Conservation (phyloP, 192 early-diverging fungal genomes). For the Entomortierella lignicola region DNA sequence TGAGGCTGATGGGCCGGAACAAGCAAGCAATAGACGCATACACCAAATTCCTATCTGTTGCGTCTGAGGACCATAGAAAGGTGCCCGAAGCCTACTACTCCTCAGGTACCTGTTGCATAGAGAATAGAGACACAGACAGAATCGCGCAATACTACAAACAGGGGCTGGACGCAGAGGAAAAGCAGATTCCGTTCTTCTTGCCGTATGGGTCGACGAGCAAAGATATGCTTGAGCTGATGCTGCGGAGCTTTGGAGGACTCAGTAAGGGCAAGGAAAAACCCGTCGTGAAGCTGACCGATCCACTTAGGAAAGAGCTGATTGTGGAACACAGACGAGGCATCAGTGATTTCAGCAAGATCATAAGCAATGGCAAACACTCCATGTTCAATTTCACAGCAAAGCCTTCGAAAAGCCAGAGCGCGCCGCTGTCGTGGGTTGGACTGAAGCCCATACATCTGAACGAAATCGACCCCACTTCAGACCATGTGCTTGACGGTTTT, state of each 20-base stretch:
- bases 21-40: conserved; percentile 41
- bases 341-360: conserved; percentile 27
- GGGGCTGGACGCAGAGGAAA: conserved; percentile 33
- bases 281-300: conserved; percentile 36
- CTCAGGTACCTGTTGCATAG: conserved; percentile 18
- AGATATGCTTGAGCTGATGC: conserved; percentile 30
- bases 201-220: conserved; percentile 38
- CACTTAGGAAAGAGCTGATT: conserved; percentile 41
- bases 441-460: conserved; percentile 35
- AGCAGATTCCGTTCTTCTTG: conserved; percentile 46
- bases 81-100: conserved; percentile 44
- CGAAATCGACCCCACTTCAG: conserved; percentile 40
- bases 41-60: conserved; percentile 37
- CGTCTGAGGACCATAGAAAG: conserved; percentile 40
- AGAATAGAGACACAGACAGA: conserved; percentile 18
- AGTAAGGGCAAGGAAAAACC: conserved; percentile 32
- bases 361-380: conserved; percentile 20
- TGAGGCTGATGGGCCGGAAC: conserved; percentile 42
- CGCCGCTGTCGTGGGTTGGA: conserved; percentile 43
- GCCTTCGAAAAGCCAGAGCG: conserved; percentile 42
- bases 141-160: conserved; percentile 27
- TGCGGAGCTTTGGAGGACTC: conserved; percentile 18
- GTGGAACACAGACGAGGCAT: conserved; percentile 37
- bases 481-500: conserved; percentile 37
- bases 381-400: conserved; percentile 36